Evolutionary conservation across 805 yeast genomes (phyloP), one percentile per base, ranked within the genome.

Genomic region (Lipomyces oligophaga): DNA sequence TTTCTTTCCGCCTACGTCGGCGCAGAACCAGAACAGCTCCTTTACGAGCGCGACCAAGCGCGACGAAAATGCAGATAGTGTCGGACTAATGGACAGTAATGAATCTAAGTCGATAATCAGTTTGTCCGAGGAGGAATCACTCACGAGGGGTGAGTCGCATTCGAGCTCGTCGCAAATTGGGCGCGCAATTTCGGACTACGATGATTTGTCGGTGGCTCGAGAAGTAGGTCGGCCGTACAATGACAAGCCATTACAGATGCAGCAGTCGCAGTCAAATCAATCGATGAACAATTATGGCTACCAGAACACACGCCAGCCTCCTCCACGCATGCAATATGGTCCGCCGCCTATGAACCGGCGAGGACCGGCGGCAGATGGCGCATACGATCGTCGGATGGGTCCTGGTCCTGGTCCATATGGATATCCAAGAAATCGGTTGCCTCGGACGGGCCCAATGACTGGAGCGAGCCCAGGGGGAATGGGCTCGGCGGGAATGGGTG

Each of bases 71-170:
- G 16, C 30, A 21, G 11, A 7, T 11, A 6, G 48, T 10, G 54
- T 48, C 20, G 49, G 43, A 4, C 28, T 49, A 4, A 47, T 52
- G 15, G 44, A 41, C 42, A 50, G 41, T n/a, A 41, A 40, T 30
- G 54, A 50, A 22, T 49, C 49, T 4, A 45, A 41, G 32, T 19
- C 43, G n/a, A 15, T 34, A n/a, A 31, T 34, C 25, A 10, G 16
- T 6, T 24, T 20, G n/a, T n/a, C n/a, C 36, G 36, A 16, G 7
- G 7, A 15, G 3, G 39, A 41, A 4, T 27, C 40, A 6, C 11
- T 18, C 18, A 18, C 34, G n/a, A 27, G 28, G 28, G 34, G 28
- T 13, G 36, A 39, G 22, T 34, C 35, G 22, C 34, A 24, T 15
- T 26, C 39, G 34, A 41, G 35, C 34, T 26, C 33, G 18, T 34